Base-by-base conservation (phyloP, 768 basidiomycete species). In the Tricholoma furcatifolium region DNA sequence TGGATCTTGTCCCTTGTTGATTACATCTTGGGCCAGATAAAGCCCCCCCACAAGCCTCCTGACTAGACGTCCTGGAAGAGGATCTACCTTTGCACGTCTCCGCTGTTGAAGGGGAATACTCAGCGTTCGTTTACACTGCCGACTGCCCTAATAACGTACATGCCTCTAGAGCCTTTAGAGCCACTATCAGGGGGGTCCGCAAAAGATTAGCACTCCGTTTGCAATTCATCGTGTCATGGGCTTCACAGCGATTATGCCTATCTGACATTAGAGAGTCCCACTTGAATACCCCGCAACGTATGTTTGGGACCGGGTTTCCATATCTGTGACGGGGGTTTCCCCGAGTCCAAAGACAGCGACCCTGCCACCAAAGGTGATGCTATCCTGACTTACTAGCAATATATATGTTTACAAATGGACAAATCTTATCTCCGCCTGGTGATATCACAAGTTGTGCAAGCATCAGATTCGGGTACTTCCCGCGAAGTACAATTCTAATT, bases 331-430 rank as follows among this genome's bases (percentile, higher is more conserved):
- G 49, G 44, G n/a, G 31, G 40, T 35, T 53, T 54, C 34, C 35
- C 42, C 39, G 46, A 47, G 36, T n/a, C 23, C 43, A 50, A 27
- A 15, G 17, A 15, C 39, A 31, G 9, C 27, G 50, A 43, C 50
- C 54, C 59, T 57, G 51, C 44, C 45, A 40, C 47, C 7, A 43
- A 40, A 47, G 54, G 38, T 51, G 49, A 58, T 55, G 51, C 50
- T 54, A 55, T 53, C 49, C 21, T 23, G 44, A 27, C n/a, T 6
- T 50, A 8, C 6, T 8, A 31, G 11, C 31, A 27, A 34, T 40
- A 32, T 17, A 31, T 24, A 45, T 45, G 27, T 48, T 48, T 6
- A 38, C 35, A 48, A 36, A 11, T 39, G 46, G 30, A 27, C 17
- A 21, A 23, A 39, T 21, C 35, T 56, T 54, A 58, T 54, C 60